phyloP scores from a whole-genome alignment of 768 basidiomycete genomes.

The Astraeus odoratus region DNA sequence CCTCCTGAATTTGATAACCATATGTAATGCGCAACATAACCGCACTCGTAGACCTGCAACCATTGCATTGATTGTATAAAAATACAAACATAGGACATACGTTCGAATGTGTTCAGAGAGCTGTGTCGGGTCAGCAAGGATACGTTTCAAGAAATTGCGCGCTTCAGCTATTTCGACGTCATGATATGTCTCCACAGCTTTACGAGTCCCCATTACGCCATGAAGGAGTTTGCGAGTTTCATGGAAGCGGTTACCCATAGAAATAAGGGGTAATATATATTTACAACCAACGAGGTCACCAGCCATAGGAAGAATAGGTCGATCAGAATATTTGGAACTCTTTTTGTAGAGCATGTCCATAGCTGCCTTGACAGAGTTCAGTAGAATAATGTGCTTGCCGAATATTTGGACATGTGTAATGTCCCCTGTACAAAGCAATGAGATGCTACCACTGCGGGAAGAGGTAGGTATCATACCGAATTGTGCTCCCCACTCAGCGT shows the following conservation, averaged over 20 bases:
- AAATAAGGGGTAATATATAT: neutral
- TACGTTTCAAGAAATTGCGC: constrained; percentile 1
- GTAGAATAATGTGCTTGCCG: constrained; percentile 24
- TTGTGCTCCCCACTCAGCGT: constrained; percentile 14
- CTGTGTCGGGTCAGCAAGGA: neutral
- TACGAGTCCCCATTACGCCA: constrained; percentile 2
- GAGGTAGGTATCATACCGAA: constrained; percentile 2
- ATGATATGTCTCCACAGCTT: neutral
- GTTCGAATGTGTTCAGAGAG: neutral
- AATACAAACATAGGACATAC: neutral
- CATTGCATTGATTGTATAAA: neutral
- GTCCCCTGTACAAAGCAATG: constrained; percentile 14
- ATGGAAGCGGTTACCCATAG: constrained; percentile 2
- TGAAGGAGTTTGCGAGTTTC: constrained; percentile 1
- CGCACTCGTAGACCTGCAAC: constrained; percentile 6
- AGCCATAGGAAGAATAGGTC: constrained; percentile 1
- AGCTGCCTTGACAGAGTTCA: constrained; percentile 33
- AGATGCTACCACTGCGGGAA: neutral
- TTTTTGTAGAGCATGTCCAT: constrained; percentile 45
- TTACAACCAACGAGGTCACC: constrained; percentile 14
- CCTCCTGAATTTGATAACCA: constrained; percentile 28
- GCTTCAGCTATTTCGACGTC: neutral
- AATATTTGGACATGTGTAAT: constrained; percentile 25
- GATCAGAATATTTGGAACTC: constrained; percentile 40
- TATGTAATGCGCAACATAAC: constrained; percentile 30